Base-by-base conservation (phyloP, 176 grass and related monocot species). In the Puccinellia tenuiflora region DNA sequence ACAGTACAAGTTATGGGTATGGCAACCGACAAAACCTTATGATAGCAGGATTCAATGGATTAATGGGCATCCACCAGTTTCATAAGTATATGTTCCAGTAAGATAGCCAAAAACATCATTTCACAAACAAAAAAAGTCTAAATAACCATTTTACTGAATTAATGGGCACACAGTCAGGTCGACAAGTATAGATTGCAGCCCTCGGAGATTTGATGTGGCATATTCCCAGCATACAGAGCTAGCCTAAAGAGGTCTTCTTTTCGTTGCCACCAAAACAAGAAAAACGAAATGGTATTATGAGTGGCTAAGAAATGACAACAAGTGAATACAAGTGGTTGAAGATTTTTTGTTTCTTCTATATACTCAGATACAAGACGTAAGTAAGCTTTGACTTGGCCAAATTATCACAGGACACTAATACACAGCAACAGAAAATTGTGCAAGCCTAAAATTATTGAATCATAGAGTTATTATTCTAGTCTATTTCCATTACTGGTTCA, bases 231-330 rank as follows among this genome's bases (percentile, higher is more conserved):
- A 60, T 61, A 47, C 28, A 48, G 40, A 83, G 34, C 33, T 52
- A 74, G 73, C 31, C 9, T 50, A 65, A 57, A 77, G 52, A 25
- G n/a, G 8, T 9, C 13, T 3, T 5, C n/a, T 65, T 43, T 75
- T 59, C 43, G 55, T 62, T 61, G 76, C 38, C 76, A 61, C 55
- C 21, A 54, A 15, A 77, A 78, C 22, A 60, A 61, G 9, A 61
- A 20, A 63, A 31, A 75, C 9, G 20, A 62, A 26, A 77, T 5
- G 52, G 33, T 65, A 51, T 45, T 64, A 38, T 21, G 45, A 31
- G 40, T 25, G 24, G 73, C 43, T 73, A 51, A 38, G 21, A 79
- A 45, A 86, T 55, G 56, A 46, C n/a, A 62, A 73, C 52, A 72
- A 39, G 26, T 46, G 14, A 46, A 83, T 39, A 79, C 8, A 18